Conservation (phyloP, 169 alveolate genomes). For the Eimeria sp. region DNA sequence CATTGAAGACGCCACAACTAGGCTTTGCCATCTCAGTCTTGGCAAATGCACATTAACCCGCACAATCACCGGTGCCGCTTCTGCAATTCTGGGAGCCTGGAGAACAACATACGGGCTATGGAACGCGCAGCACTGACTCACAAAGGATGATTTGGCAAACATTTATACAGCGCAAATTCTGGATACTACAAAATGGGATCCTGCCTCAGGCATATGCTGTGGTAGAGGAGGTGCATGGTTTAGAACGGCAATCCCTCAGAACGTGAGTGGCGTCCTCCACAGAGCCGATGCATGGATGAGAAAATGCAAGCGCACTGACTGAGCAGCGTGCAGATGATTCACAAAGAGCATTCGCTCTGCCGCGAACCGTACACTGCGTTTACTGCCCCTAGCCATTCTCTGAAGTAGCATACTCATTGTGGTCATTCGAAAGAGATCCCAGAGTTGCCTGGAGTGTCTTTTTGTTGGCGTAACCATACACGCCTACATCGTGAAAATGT, state of each 20-base stretch:
- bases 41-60: neutral
- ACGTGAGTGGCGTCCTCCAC: neutral
- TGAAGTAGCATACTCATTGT: neutral
- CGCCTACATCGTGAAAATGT: neutral
- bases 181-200: neutral
- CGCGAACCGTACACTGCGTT: no score
- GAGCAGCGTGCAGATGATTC: neutral
- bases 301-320: neutral
- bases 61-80: neutral
- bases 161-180: neutral
- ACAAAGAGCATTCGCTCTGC: no score
- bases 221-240: neutral
- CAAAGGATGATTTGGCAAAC: neutral
- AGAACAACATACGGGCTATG: neutral
- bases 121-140: neutral
- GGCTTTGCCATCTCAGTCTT: no score
- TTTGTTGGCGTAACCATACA: neutral
- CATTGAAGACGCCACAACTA: neutral
- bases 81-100: neutral
- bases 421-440: neutral
- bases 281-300: neutral
- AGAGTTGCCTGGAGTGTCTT: neutral
- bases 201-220: neutral
- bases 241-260: neutral
- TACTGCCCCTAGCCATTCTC: neutral